Percentiles rank a stretch among this genome's conserved stretches.
These are phyloP conservation scores for Nicotiana tomentosiformis DNA, from an alignment of 257 asterid species.

Conservation along the genomic window DNA sequence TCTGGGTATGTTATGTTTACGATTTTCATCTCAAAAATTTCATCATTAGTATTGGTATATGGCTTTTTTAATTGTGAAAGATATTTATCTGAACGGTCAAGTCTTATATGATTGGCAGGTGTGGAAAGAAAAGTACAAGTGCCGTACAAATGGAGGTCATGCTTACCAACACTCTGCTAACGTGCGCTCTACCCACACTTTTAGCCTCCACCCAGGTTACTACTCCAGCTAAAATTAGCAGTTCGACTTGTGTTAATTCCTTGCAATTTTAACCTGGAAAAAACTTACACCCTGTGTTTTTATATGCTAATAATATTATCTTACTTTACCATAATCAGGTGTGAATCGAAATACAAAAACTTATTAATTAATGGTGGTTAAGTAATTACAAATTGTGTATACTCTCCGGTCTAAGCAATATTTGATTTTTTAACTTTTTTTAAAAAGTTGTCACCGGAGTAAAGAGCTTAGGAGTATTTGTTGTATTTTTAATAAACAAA, in stretches of 20 bases:
- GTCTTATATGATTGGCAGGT: conserved; percentile 21
- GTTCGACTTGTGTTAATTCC: background rate
- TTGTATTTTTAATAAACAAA: too few relatives aligned
- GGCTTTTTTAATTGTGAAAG: too few relatives aligned
- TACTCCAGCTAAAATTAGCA: background rate
- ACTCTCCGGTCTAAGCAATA: too few relatives aligned
- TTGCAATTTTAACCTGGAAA: background rate
- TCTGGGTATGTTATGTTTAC: too few relatives aligned
- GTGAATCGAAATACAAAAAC: background rate
- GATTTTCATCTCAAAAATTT: too few relatives aligned
- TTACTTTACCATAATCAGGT: background rate
- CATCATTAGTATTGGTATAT: too few relatives aligned
- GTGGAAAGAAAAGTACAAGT: background rate
- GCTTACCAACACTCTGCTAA: conserved; percentile 39
- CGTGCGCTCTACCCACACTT: conserved; percentile 32
- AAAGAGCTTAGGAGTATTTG: too few relatives aligned
- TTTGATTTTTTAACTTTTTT: too few relatives aligned
- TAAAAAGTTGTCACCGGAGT: too few relatives aligned
- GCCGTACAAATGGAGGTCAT: conserved; percentile 47
- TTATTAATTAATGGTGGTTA: background rate
- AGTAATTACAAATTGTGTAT: background rate
- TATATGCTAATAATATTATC: background rate
- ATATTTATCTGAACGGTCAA: conserved; percentile 14
- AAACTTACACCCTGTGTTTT: background rate
- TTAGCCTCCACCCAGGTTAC: background rate